Percentiles rank a stretch among this genome's conserved stretches.
Conservation (phyloP, 2,329 filamentous ascomycete genomes). For the Alternaria sp. region DNA sequence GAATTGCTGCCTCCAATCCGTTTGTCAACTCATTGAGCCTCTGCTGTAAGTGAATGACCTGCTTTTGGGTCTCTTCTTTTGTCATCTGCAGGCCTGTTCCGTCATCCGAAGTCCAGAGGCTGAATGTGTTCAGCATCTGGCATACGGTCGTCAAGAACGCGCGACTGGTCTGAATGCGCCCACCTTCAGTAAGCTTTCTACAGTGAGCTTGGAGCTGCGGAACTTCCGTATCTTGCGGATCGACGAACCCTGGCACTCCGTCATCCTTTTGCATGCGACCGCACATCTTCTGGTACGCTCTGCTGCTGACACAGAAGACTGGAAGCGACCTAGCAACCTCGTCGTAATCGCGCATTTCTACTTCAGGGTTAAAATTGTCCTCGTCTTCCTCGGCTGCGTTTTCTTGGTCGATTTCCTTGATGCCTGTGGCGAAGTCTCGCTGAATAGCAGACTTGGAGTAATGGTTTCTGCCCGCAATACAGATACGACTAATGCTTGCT, state of each 20-base stretch:
- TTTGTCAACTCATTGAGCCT: slow-evolving; percentile 54
- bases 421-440: slow-evolving; percentile 67
- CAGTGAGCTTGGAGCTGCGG: slow-evolving; percentile 68
- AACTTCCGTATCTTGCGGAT: slow-evolving; percentile 63
- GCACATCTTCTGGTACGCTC: slow-evolving; percentile 70
- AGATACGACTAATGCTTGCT: slow-evolving; percentile 50
- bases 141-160: slow-evolving; percentile 62
- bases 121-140: slow-evolving; percentile 63
- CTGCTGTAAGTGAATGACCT: slow-evolving; percentile 51
- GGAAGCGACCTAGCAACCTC: slow-evolving; percentile 64
- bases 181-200: slow-evolving; percentile 64
- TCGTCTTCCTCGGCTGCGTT: slow-evolving; percentile 63
- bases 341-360: slow-evolving; percentile 67
- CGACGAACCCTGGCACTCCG: slow-evolving; percentile 62
- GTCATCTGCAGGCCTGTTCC: slow-evolving; percentile 54
- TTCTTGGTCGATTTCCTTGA: slow-evolving; percentile 69
- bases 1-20: slow-evolving; percentile 54
- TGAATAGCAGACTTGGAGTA: slow-evolving; percentile 66
- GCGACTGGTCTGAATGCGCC: slow-evolving; percentile 56
- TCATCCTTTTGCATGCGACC: slow-evolving; percentile 64
- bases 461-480: slow-evolving; percentile 65
- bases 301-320: slow-evolving; percentile 71
- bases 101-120: slow-evolving; percentile 60
- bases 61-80: slow-evolving; percentile 51
- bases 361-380: slow-evolving; percentile 63